phyloP scores from a whole-genome alignment of 2,329 filamentous ascomycete genomes.

The Zymoseptoria tritici region DNA sequence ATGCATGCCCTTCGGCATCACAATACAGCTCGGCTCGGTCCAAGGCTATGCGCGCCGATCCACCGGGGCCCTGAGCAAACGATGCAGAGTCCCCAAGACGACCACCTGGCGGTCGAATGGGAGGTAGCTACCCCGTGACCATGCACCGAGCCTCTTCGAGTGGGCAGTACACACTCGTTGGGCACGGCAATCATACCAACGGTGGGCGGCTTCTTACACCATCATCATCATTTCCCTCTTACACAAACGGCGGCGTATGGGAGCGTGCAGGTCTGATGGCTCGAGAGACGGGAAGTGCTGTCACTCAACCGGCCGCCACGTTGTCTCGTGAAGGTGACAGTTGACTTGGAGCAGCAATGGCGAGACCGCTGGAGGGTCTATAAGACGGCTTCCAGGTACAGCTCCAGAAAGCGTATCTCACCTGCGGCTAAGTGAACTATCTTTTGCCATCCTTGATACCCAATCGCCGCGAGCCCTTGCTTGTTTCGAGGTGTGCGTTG shows the following conservation, averaged over 20 bases:
- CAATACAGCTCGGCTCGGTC: conserved; percentile 12
- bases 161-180: conserved; percentile 9
- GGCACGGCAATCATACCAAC: conserved; percentile 10
- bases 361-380: conserved; percentile 7
- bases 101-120: conserved; percentile 9
- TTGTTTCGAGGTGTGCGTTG: conserved; percentile 16
- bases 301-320: conserved; percentile 14
- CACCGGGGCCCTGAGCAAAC: conserved; percentile 16
- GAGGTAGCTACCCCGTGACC: conserved; percentile 7
- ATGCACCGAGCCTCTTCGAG: conserved; percentile 6
- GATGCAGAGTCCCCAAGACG: conserved; percentile 13
- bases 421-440: conserved; percentile 24
- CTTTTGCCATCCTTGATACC: conserved; percentile 19
- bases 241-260: background rate
- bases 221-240: background rate
- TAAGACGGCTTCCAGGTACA: conserved; percentile 15
- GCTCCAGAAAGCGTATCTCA: conserved; percentile 17
- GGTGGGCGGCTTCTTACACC: background rate
- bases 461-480: conserved; percentile 19
- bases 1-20: conserved; percentile 3
- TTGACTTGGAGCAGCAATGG: conserved; percentile 13
- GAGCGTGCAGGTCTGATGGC: conserved; percentile 3
- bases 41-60: conserved; percentile 20
- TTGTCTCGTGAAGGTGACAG: conserved; percentile 2
- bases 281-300: conserved; percentile 12